phyloP scores from a whole-genome alignment of 352 stramenopile genomes.

The Globisporangium cederbergense region DNA sequence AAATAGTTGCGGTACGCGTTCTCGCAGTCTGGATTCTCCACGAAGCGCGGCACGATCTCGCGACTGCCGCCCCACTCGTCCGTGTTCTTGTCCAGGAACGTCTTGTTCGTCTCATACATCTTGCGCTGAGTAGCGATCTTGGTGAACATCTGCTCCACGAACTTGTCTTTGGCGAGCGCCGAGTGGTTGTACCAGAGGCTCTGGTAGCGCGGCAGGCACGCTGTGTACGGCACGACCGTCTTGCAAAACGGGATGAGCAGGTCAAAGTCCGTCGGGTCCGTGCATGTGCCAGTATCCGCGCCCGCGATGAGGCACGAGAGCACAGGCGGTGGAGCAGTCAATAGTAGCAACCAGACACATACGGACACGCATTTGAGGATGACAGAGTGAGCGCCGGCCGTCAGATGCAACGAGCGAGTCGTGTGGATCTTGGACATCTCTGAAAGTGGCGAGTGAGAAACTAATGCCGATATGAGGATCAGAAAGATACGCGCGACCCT shows the following conservation, averaged over 20 bases:
- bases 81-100: constrained; percentile 44
- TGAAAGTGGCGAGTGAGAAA: background rate
- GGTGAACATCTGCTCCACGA: constrained; percentile 59
- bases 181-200: constrained; percentile 79
- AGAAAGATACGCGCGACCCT: constrained; percentile 6
- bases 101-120: constrained; percentile 52
- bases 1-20: constrained; percentile 90
- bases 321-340: background rate
- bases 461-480: background rate
- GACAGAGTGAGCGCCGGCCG: too few species aligned
- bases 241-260: constrained; percentile 72
- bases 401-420: background rate
- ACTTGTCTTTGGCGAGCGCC: constrained; percentile 66
- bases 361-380: background rate
- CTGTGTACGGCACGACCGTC: constrained; percentile 63
- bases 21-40: constrained; percentile 85
- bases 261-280: constrained; percentile 56
- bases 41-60: constrained; percentile 73
- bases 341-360: background rate
- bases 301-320: constrained; percentile 41
- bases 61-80: constrained; percentile 67
- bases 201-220: constrained; percentile 69
- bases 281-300: constrained; percentile 61
- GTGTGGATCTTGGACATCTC: background rate
- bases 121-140: constrained; percentile 62